Evolutionary conservation across 2,329 filamentous ascomycete genomes (phyloP), one percentile per base, ranked within the genome.

Genomic region (Cadophora luteo-olivacea): DNA sequence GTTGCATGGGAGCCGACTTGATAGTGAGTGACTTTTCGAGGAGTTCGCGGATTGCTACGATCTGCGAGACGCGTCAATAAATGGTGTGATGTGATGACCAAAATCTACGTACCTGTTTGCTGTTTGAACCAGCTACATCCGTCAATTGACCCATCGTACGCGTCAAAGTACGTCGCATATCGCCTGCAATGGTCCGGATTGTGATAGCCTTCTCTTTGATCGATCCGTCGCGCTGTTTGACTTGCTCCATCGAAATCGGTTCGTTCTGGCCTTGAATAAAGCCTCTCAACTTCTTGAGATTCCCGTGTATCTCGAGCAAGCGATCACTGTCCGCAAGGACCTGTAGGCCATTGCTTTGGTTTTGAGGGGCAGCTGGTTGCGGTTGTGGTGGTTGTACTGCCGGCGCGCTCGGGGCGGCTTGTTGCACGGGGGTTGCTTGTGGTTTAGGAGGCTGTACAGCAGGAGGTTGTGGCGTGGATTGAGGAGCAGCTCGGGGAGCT

Each of bases 101-200:
- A 4, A 6, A 36, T 36, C 5, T 36, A 80, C 83, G 73, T 80
- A 90, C 87, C 72, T 86, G 85, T 69, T 79, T 76, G 62, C 80
- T 84, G 74, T 93, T 93, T 25, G 84, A 85, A 12, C 85, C 86
- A 73, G 86, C 89, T 67, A 87, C 90, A 49, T 85, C 85, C 1
- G 89, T 91, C 33, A 94, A 80, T 77, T 96, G 92, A 7, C 93
- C 92, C 65, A 95, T 85, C 22, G 86, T 89, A 74, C 90, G 91
- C 49, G 87, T 86, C 64, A 96, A 89, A 52, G 89, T 86, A 68
- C 92, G 84, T 51, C 92, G 86, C 83, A 92, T 88, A 65, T 93
- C 87, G 41, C 92, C 91, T 76, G 93, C 85, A 45, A 87, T 85
- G 63, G 84, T 83, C 78, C 92, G 93, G 33, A 94, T 80, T 1